Percentiles rank a stretch among this genome's conserved stretches.
These are phyloP conservation scores for Neonectria neomacrospora DNA, from an alignment of 2,329 filamentous ascomycete species.

Conservation along the genomic window DNA sequence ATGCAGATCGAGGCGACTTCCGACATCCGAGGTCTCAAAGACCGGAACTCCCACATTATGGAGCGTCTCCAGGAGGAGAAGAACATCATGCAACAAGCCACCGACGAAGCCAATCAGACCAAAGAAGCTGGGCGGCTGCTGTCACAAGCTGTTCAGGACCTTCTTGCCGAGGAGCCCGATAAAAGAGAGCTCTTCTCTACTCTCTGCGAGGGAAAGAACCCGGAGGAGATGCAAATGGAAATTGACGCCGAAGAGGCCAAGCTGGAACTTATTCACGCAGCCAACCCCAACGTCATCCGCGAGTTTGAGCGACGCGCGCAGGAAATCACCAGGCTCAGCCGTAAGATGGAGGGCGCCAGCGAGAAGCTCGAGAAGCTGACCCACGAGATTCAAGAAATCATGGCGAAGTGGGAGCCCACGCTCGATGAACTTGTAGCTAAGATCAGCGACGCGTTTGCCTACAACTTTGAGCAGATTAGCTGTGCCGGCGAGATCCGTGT, in stretches of 20 bases:
- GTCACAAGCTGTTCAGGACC: constrained; percentile 51
- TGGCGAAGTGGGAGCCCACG: constrained; percentile 82
- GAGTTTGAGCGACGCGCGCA: constrained; percentile 80
- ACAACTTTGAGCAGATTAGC: constrained; percentile 93
- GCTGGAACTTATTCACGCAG: constrained; percentile 82
- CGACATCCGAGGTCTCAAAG: constrained; percentile 76
- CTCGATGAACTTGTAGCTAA: constrained; percentile 80
- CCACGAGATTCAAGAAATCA: constrained; percentile 71
- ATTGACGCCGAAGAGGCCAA: constrained; percentile 79
- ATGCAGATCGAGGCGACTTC: constrained; percentile 83
- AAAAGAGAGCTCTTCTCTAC: constrained; percentile 55
- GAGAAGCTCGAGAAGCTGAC: constrained; percentile 65
- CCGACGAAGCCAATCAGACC: constrained; percentile 52
- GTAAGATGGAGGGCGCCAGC: constrained; percentile 65
- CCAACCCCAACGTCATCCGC: constrained; percentile 78
- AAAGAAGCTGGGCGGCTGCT: constrained; percentile 49
- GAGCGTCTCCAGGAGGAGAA: constrained; percentile 60
- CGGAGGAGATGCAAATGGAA: constrained; percentile 76
- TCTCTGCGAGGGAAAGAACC: constrained; percentile 60
- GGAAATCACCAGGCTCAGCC: constrained; percentile 74
- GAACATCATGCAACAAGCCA: constrained; percentile 49
- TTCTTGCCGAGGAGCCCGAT: constrained; percentile 54
- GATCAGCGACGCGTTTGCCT: constrained; percentile 91
- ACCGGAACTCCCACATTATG: constrained; percentile 71
- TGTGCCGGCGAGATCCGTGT: constrained; percentile 92